These are phyloP conservation scores for Strobilomyces echinocephalus DNA, from an alignment of 768 basidiomycete species.

Conservation along the genomic window DNA sequence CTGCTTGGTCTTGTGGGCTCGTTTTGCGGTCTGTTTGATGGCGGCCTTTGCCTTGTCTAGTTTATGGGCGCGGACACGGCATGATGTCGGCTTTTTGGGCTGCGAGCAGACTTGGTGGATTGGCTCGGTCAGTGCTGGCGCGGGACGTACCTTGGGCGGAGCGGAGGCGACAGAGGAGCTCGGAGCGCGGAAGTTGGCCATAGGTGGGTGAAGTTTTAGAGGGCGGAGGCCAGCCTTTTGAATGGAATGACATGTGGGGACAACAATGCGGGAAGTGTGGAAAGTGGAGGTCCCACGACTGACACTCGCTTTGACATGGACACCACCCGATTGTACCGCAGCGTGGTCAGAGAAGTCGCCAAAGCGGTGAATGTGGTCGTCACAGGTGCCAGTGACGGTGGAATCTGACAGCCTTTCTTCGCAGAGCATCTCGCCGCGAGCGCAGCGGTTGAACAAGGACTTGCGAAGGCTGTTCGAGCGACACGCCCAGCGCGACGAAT, in stretches of 20 bases:
- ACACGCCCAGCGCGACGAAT: slow-evolving; percentile 17
- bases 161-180: slow-evolving; percentile 14
- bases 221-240: slow-evolving; percentile 13
- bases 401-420: neutral
- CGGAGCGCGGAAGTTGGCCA: slow-evolving; percentile 17
- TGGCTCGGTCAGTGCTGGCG: neutral
- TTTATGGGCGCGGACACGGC: slow-evolving; percentile 10
- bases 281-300: slow-evolving; percentile 13
- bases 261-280: slow-evolving; percentile 17
- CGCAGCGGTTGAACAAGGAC: slow-evolving; percentile 38
- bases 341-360: slow-evolving; percentile 27
- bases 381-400: neutral
- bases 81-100: slow-evolving; percentile 6
- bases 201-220: neutral
- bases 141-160: slow-evolving; percentile 7
- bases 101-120: slow-evolving; percentile 1
- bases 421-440: slow-evolving; percentile 37
- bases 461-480: slow-evolving; percentile 54
- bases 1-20: slow-evolving; percentile 5
- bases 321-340: slow-evolving; percentile 25
- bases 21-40: slow-evolving; percentile 17
- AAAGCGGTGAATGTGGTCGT: slow-evolving; percentile 18
- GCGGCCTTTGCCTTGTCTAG: slow-evolving; percentile 16
- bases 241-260: slow-evolving; percentile 12
- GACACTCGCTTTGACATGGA: slow-evolving; percentile 24